Evolutionary conservation across 1,284 basidiomycete genomes (phyloP).

Genomic region (Cutaneotrichosporon cavernicola): DNA sequence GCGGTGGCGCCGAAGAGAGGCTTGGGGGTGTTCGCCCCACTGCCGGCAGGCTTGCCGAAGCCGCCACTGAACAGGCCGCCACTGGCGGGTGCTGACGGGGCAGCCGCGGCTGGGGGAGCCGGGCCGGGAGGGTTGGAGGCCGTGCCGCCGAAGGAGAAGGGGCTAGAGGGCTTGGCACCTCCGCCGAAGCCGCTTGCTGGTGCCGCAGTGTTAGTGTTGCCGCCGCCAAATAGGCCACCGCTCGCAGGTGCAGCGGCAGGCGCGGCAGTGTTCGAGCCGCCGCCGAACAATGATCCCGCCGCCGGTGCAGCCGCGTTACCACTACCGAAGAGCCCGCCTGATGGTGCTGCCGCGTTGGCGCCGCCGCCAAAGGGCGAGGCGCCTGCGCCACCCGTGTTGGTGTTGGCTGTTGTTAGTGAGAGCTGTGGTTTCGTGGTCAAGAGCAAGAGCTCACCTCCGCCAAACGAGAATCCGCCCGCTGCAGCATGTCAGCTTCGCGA

Average conservation of each 20-base stretch:
- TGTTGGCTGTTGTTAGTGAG: slow-evolving; percentile 7
- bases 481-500: slow-evolving; percentile 12
- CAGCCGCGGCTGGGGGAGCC: slow-evolving; percentile 14
- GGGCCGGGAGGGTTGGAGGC: slow-evolving; percentile 18
- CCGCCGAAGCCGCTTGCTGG: slow-evolving; percentile 23
- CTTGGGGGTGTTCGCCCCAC: slow-evolving; percentile 43
- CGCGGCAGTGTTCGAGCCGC: slow-evolving; percentile 16
- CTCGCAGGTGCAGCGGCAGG: slow-evolving; percentile 26
- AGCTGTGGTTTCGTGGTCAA: background rate
- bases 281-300: slow-evolving; percentile 35
- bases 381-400: slow-evolving; percentile 15
- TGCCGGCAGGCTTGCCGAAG: slow-evolving; percentile 19
- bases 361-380: slow-evolving; percentile 19
- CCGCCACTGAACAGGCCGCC: slow-evolving; percentile 11
- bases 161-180: slow-evolving; percentile 16
- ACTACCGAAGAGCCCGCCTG: slow-evolving; percentile 9
- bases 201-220: slow-evolving; percentile 23
- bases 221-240: slow-evolving; percentile 34
- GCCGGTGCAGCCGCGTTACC: slow-evolving; percentile 24
- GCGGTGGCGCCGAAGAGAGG: slow-evolving; percentile 42
- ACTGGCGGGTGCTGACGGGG: slow-evolving; percentile 10
- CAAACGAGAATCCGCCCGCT: slow-evolving; percentile 23
- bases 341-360: background rate
- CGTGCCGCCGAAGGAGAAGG: slow-evolving; percentile 27
- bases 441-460: slow-evolving; percentile 15